Evolutionary conservation across 2,329 filamentous ascomycete genomes (phyloP).

Genomic region (Cucurbitaria berberidis): DNA sequence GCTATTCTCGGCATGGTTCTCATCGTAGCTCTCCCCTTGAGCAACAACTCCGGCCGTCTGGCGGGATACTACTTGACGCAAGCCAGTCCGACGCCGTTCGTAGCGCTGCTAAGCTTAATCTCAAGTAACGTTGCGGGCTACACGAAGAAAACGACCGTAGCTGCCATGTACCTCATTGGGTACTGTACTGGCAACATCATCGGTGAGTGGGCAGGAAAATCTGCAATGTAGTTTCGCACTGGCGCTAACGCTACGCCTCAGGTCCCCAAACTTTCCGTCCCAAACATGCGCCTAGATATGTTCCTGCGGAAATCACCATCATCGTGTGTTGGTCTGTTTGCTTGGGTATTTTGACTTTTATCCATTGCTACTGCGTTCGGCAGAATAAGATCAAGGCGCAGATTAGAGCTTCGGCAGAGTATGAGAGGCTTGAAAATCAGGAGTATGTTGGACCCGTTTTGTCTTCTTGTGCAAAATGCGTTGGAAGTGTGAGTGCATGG

Average conservation of each 20-base stretch:
- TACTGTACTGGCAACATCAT: conserved; percentile 52
- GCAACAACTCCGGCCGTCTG: conserved; percentile 64
- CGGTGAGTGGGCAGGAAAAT: conserved; percentile 18
- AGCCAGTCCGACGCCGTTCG: conserved; percentile 66
- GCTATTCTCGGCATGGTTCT: conserved; percentile 67
- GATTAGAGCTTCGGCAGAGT: conserved; percentile 60
- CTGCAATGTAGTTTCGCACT: conserved; percentile 24
- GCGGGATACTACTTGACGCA: conserved; percentile 71
- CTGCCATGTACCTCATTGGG: conserved; percentile 56
- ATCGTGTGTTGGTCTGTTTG: conserved; percentile 64
- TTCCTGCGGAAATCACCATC: conserved; percentile 68
- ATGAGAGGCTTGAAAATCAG: conserved; percentile 68
- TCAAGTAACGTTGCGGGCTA: conserved; percentile 66
- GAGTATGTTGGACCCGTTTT: conserved; percentile 62
- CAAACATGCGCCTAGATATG: conserved; percentile 57
- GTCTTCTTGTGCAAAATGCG: too few species aligned
- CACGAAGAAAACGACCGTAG: conserved; percentile 66
- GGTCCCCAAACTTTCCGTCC: conserved; percentile 50
- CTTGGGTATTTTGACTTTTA: conserved; percentile 63
- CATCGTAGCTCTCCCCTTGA: conserved; percentile 66
- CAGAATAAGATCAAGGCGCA: conserved; percentile 66
- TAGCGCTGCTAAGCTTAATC: conserved; percentile 68
- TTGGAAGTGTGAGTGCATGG: not conserved
- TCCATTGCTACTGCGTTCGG: conserved; percentile 65
- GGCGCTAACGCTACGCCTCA: conserved; percentile 37